A percentile compares a stretch with the other conserved stretches of the same genome.
These are phyloP conservation scores for Rauvolfia tetraphylla DNA, from an alignment of 257 asterid genomes.

Conservation along the genomic window DNA sequence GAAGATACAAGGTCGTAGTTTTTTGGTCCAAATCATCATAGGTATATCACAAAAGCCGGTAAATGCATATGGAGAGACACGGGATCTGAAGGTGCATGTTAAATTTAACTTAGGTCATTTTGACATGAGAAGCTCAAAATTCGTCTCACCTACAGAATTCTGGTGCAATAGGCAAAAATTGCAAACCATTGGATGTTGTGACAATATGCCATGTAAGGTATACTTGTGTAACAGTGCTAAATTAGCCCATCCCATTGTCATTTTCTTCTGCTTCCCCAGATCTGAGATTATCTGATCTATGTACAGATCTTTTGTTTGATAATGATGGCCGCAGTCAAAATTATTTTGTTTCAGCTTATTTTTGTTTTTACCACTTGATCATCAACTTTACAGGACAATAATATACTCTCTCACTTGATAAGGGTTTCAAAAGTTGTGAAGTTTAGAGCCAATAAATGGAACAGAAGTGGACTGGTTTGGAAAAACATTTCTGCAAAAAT, in stretches of 20 bases:
- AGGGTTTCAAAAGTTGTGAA: too few relatives aligned
- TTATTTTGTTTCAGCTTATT: not conserved
- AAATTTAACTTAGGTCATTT: not conserved
- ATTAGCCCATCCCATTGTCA: not conserved
- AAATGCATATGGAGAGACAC: not conserved
- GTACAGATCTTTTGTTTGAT: not conserved
- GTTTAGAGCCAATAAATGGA: not conserved
- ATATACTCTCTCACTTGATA: too few relatives aligned
- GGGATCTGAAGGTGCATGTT: not conserved
- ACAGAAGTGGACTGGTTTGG: too few relatives aligned
- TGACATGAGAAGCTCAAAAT: not conserved
- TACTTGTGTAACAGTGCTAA: not conserved
- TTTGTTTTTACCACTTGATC: not conserved
- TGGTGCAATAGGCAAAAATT: not conserved
- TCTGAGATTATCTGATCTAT: not conserved
- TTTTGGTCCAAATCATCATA: not conserved
- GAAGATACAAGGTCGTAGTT: constrained; percentile 11
- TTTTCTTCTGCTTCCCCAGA: not conserved
- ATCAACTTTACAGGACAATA: not conserved
- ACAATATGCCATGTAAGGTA: not conserved
- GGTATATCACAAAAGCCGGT: not conserved
- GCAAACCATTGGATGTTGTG: not conserved
- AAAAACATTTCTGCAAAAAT: not conserved
- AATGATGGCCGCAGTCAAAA: not conserved
- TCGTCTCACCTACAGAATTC: not conserved